Conservation (phyloP, 179 eudicot genomes). For the Patellifolia procumbens region DNA sequence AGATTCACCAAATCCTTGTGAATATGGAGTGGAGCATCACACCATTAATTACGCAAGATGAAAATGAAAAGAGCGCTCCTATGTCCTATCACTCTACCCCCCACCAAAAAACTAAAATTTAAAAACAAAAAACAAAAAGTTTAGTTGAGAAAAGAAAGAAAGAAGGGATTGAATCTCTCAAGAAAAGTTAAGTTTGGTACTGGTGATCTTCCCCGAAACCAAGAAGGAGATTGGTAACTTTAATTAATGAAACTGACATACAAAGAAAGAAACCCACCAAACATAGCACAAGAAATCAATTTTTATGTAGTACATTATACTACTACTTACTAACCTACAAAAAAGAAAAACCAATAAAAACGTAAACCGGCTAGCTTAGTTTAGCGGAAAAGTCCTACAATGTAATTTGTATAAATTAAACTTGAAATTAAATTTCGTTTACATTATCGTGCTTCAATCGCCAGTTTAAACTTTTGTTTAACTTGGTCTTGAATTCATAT, state of each 20-base stretch:
- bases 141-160: background rate
- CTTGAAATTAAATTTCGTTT: too few relatives aligned
- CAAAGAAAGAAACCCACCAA: slow-evolving; percentile 27
- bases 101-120: background rate
- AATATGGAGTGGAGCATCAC: background rate
- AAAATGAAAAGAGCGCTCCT: slow-evolving; percentile 10
- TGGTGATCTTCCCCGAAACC: slow-evolving; percentile 12
- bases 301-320: background rate
- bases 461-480: too few relatives aligned
- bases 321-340: too few relatives aligned
- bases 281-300: background rate
- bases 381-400: too few relatives aligned
- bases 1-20: slow-evolving; percentile 15
- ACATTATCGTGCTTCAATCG: too few relatives aligned
- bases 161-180: slow-evolving; percentile 10
- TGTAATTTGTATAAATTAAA: too few relatives aligned
- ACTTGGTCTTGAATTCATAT: too few relatives aligned
- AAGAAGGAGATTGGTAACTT: slow-evolving; percentile 17
- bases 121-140: background rate
- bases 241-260: slow-evolving; percentile 25
- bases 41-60: slow-evolving; percentile 22
- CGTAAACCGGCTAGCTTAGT: too few relatives aligned
- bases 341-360: background rate
- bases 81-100: background rate
- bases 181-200: slow-evolving; percentile 16